Conservation (phyloP, 805 yeast species). For the Pachysolen tannophilus region DNA sequence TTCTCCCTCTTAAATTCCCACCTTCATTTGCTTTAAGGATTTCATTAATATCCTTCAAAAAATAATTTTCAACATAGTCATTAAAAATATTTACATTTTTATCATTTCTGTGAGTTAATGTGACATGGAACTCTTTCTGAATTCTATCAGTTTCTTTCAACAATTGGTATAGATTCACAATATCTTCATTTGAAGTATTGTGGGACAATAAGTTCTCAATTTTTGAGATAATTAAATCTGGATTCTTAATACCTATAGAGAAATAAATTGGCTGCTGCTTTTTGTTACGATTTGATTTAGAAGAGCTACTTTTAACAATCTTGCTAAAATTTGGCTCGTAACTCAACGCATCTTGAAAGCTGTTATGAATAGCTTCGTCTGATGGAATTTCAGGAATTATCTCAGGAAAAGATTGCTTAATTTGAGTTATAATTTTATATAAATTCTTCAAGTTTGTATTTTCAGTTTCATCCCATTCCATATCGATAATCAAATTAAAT, state of each 20-base stretch:
- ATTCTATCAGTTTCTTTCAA: constrained; percentile 28
- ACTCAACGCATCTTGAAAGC: constrained; percentile 43
- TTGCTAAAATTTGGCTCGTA: constrained; percentile 48
- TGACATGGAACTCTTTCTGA: constrained; percentile 57
- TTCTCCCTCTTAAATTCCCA: neutral
- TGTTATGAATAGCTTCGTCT: constrained; percentile 30
- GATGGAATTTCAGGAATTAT: constrained; percentile 34
- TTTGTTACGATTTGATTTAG: constrained; percentile 7
- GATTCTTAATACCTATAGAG: constrained; percentile 29
- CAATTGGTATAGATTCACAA: constrained; percentile 5
- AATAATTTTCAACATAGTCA: constrained; percentile 11
- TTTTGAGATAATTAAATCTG: constrained; percentile 4
- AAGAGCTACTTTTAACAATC: constrained; percentile 15
- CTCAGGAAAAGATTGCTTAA: constrained; percentile 35
- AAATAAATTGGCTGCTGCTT: constrained; percentile 33
- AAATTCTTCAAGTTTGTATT: constrained; percentile 46
- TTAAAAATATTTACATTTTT: constrained; percentile 1
- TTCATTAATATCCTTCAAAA: constrained; percentile 13
- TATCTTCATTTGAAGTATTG: neutral
- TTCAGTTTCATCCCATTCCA: constrained; percentile 33
- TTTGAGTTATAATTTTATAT: constrained; percentile 26
- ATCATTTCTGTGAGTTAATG: constrained; percentile 41
- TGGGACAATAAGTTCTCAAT: constrained; percentile 13
- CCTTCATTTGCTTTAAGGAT: constrained; percentile 10
- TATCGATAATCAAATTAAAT: constrained; percentile 60